Evolutionary conservation across 2,329 filamentous ascomycete species (phyloP), one percentile per base, ranked within the genome.

Genomic region (Alternaria triticina): DNA sequence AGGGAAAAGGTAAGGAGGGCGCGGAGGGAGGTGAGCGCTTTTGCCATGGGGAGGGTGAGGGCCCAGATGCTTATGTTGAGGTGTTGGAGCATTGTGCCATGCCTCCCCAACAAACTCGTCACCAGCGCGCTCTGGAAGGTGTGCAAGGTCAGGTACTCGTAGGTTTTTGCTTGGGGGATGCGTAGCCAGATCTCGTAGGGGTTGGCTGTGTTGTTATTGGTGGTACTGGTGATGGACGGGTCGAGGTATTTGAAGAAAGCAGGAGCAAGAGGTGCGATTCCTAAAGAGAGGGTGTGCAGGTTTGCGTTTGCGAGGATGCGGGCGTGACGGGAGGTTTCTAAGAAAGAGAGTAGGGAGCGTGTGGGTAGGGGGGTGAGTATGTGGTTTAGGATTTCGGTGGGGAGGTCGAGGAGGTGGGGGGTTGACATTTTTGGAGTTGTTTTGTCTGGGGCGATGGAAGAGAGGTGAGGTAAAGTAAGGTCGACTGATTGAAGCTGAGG

Each of bases 201-300:
- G 4, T 33, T 27, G 13, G 54, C 22, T 13, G n/a, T 56, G 20
- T 22, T 22, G 20, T 22, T 22, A 22, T 22, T 22, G 20, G 20
- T 22, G 20, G 20, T 22, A 22, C 20, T 22, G 61, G 22, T 47
- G 46, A 81, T 3, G 17, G 40, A 93, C 43, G 85, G 9, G 5
- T 52, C 13, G 22, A 52, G 49, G 13, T 36, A 12, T 2, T 33
- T 57, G 22, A 17, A 40, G 13, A 15, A 25, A n/a, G 15, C 22
- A 13, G n/a, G 15, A 13, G 11, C 13, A 17, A 43, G 45, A n/a
- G 88, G 88, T 1, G 90, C 36, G 85, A 88, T 94, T 40, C 82
- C 90, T 10, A 88, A 96, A 20, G 94, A 97, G 82, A 97, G 93
- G 90, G 83, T 89, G 46, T 75, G 73, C 5, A 80, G 66, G 54